phyloP scores from a whole-genome alignment of 257 asterid genomes.

The Ajuga chamaepitys region DNA sequence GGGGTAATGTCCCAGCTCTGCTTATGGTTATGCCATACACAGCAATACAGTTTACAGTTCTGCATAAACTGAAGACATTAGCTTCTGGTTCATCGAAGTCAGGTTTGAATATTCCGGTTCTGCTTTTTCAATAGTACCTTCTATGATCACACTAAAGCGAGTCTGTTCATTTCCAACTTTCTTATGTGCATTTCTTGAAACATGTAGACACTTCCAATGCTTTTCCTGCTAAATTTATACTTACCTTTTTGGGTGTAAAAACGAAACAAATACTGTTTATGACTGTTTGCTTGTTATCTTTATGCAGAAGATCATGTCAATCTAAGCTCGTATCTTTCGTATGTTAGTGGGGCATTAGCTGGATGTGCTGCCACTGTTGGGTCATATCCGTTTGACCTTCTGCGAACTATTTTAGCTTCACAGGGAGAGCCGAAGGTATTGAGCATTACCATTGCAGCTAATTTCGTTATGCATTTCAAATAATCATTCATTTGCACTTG shows the following conservation, averaged over 20 bases:
- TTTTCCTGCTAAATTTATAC: neutral
- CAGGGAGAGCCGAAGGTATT: constrained; percentile 97
- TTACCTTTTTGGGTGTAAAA: too few relatives aligned
- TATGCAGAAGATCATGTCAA: constrained; percentile 74
- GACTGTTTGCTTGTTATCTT: constrained; percentile 10
- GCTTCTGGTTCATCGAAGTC: constrained; percentile 87
- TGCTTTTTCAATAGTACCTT: neutral
- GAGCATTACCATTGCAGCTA: neutral
- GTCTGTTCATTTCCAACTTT: neutral
- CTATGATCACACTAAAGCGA: neutral
- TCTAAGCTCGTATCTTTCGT: constrained; percentile 77
- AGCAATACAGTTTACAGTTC: constrained; percentile 78
- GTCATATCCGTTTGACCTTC: constrained; percentile 91
- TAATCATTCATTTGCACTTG: too few relatives aligned
- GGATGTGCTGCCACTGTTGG: constrained; percentile 98
- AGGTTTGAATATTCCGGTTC: constrained; percentile 39
- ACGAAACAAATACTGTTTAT: neutral
- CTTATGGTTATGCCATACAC: constrained; percentile 98
- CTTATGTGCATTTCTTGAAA: neutral
- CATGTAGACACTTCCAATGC: neutral
- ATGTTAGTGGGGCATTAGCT: constrained; percentile 80
- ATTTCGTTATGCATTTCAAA: neutral
- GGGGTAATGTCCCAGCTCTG: constrained; percentile 94
- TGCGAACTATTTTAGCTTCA: constrained; percentile 92
- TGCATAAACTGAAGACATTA: constrained; percentile 70